Percentiles rank a stretch among this genome's conserved stretches.
phyloP scores from a whole-genome alignment of 108 stramenopile species.

The Skeletonema marinoi region DNA sequence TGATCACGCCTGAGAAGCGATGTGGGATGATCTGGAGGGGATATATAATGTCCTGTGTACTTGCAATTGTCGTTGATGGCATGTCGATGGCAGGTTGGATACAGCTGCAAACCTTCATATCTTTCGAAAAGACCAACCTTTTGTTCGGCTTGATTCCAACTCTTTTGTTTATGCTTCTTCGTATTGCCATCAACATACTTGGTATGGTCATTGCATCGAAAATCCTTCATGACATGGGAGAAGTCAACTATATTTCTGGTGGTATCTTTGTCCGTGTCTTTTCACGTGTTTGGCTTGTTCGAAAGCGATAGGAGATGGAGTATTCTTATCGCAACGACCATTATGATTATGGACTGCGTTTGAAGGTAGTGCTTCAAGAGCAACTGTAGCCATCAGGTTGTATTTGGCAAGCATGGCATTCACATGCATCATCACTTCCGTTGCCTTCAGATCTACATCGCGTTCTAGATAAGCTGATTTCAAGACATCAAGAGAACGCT shows the following conservation, averaged over 20 bases:
- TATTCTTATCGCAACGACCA: constrained; percentile 22
- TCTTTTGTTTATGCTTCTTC: constrained; percentile 24
- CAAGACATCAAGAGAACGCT: too few species aligned
- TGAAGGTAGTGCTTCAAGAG: constrained; percentile 18
- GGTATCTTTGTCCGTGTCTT: constrained; percentile 37
- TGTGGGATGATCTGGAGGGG: constrained; percentile 59
- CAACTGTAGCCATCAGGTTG: not conserved
- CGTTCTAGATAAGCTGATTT: too few species aligned
- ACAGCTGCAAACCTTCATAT: constrained; percentile 20
- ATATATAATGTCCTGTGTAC: constrained; percentile 35
- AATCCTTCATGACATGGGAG: constrained; percentile 36
- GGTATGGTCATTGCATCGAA: constrained; percentile 38
- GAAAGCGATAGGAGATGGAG: constrained; percentile 29
- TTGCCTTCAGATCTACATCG: not conserved
- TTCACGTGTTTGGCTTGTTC: constrained; percentile 25
- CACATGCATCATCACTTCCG: too few species aligned
- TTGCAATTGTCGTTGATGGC: constrained; percentile 53
- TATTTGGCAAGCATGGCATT: not conserved
- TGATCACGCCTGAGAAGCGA: constrained; percentile 33
- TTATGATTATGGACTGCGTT: constrained; percentile 49
- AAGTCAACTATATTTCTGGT: constrained; percentile 21
- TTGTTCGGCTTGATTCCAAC: constrained; percentile 20
- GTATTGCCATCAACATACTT: constrained; percentile 20
- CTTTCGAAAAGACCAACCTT: not conserved
- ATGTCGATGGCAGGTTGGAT: constrained; percentile 68